Evolutionary conservation across 2,329 filamentous ascomycete species (phyloP).

Genomic region (Karstenula rhodostoma): DNA sequence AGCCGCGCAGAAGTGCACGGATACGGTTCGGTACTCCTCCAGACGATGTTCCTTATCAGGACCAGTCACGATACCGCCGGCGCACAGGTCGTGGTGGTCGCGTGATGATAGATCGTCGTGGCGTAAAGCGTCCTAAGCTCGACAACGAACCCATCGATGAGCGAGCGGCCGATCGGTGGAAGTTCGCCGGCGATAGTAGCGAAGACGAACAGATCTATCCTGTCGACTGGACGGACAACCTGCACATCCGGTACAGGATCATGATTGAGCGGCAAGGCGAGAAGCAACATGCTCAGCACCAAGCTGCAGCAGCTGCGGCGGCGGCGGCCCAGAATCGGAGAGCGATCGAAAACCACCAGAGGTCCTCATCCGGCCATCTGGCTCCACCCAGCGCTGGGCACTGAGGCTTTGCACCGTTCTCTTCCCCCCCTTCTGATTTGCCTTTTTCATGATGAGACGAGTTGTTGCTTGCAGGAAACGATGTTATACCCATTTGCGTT

Average conservation of each 20-base stretch:
- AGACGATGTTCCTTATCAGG: slow-evolving; percentile 48
- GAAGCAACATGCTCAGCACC: slow-evolving; percentile 43
- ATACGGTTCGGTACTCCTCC: slow-evolving; percentile 51
- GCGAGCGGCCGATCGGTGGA: slow-evolving; percentile 64
- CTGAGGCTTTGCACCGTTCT: not conserved
- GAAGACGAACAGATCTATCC: slow-evolving; percentile 78
- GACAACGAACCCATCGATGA: slow-evolving; percentile 36
- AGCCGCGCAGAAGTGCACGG: slow-evolving; percentile 37
- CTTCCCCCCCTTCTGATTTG: slow-evolving; percentile 18
- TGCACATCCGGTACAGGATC: slow-evolving; percentile 66
- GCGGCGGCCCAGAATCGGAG: slow-evolving; percentile 33
- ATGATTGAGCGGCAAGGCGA: slow-evolving; percentile 55
- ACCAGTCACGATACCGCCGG: slow-evolving; percentile 75
- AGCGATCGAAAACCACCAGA: slow-evolving; percentile 47
- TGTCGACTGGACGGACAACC: slow-evolving; percentile 72
- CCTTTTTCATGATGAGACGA: slow-evolving; percentile 27
- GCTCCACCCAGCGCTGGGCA: slow-evolving; percentile 37
- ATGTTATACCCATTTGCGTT: slow-evolving; percentile 43
- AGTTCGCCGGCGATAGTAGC: slow-evolving; percentile 85
- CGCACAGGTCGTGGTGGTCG: slow-evolving; percentile 85
- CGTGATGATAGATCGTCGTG: slow-evolving; percentile 86
- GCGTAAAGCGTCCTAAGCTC: slow-evolving; percentile 62
- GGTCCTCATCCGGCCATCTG: slow-evolving; percentile 46
- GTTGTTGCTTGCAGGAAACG: slow-evolving; percentile 29
- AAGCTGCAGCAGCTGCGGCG: slow-evolving; percentile 25